Percentiles rank a stretch among this genome's conserved stretches.
Evolutionary conservation across 768 basidiomycete genomes (phyloP).

Genomic region (Cyclocybe aegerita): DNA sequence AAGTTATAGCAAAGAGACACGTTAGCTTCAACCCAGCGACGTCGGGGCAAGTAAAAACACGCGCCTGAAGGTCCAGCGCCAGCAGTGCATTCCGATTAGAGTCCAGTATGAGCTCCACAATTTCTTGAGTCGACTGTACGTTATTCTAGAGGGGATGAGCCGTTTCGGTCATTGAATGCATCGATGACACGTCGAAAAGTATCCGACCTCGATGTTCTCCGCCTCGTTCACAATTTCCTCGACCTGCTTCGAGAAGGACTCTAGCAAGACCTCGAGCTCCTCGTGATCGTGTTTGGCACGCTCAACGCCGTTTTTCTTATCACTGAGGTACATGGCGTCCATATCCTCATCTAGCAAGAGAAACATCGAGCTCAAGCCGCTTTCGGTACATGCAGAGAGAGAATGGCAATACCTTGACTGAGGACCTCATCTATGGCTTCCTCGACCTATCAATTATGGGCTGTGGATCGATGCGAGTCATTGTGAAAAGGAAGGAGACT

Average conservation of each 20-base stretch:
- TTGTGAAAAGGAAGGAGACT: conserved; percentile 12
- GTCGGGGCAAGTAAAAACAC: conserved; percentile 2
- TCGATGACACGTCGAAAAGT: not conserved
- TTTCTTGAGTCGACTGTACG: conserved; percentile 97
- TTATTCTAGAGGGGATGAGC: conserved; percentile 56
- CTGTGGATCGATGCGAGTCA: conserved; percentile 3
- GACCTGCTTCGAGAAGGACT: conserved; percentile 94
- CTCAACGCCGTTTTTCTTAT: conserved; percentile 65
- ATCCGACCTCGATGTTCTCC: conserved; percentile 74
- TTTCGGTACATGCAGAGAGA: conserved; percentile 1
- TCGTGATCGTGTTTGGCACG: conserved; percentile 82
- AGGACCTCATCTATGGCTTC: conserved; percentile 90
- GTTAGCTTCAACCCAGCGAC: too few species aligned
- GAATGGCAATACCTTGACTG: conserved; percentile 62
- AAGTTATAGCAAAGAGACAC: too few species aligned
- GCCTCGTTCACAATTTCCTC: conserved; percentile 96
- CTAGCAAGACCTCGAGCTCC: conserved; percentile 90
- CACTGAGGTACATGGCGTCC: conserved; percentile 92
- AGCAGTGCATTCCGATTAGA: conserved; percentile 92
- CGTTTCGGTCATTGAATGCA: not conserved
- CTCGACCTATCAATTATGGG: conserved; percentile 57
- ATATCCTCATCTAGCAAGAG: conserved; percentile 81
- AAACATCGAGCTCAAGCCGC: not conserved
- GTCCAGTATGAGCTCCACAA: conserved; percentile 94
- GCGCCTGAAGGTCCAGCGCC: conserved; percentile 85